phyloP scores from a whole-genome alignment of 495 filamentous ascomycete species.

The Extremus antarcticus region DNA sequence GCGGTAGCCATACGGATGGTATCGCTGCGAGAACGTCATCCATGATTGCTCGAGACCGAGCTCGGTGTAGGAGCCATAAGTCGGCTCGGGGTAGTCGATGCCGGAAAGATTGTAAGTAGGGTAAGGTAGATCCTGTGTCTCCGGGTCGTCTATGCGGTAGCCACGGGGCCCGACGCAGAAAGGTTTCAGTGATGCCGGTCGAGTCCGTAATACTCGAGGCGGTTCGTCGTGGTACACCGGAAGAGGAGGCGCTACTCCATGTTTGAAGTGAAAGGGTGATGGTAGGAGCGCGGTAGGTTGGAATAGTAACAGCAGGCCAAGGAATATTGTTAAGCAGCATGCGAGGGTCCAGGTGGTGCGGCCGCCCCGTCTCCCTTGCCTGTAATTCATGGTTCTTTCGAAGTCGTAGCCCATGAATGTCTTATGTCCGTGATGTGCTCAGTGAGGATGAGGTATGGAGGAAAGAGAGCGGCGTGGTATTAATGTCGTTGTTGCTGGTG shows the following conservation, averaged over 20 bases:
- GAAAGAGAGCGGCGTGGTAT: no score
- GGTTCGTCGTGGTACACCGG: not conserved
- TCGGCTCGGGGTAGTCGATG: not conserved
- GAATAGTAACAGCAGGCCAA: not conserved
- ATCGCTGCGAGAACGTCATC: conserved; percentile 6
- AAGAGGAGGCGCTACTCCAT: not conserved
- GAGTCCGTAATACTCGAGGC: not conserved
- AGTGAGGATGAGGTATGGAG: no score
- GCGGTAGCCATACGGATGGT: conserved; percentile 2
- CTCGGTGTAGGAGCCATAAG: not conserved
- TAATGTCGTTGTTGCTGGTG: no score
- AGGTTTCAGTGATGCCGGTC: not conserved
- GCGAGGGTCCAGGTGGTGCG: not conserved
- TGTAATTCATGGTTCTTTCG: no score
- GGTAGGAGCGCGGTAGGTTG: not conserved
- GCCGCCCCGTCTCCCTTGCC: no score
- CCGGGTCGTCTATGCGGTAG: not conserved
- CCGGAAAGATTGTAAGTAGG: not conserved
- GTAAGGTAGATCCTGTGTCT: not conserved
- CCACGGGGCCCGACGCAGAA: not conserved
- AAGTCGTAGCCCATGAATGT: no score
- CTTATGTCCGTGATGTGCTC: no score
- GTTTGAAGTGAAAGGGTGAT: not conserved
- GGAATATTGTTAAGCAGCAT: not conserved
- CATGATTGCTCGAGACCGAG: conserved; percentile 5